A percentile compares a stretch with the other conserved stretches of the same genome.
These are phyloP conservation scores for Linnemannia exigua DNA, from an alignment of 192 early-diverging fungal species.

Conservation along the genomic window DNA sequence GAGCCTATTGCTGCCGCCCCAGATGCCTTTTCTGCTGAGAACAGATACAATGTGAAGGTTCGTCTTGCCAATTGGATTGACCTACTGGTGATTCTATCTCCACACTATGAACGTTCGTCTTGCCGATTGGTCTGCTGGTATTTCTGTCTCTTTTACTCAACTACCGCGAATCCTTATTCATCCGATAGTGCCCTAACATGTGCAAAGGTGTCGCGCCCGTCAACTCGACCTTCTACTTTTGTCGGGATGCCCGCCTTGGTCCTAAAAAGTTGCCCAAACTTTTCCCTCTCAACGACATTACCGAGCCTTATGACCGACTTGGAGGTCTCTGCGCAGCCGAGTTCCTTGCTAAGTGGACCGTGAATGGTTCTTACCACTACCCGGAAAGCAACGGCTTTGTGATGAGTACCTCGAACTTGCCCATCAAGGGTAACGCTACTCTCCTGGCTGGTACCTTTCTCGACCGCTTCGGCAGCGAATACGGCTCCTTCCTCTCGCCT, in stretches of 20 bases:
- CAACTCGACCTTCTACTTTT: constrained; percentile 27
- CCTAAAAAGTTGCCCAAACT: constrained; percentile 34
- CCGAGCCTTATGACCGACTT: constrained; percentile 37
- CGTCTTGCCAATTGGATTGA: neutral
- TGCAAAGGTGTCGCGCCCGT: constrained; percentile 32
- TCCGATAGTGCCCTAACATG: constrained; percentile 21
- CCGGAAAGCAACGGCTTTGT: constrained; percentile 23
- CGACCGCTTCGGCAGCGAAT: constrained; percentile 50
- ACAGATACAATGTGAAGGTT: constrained; percentile 14
- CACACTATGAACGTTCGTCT: constrained; percentile 8
- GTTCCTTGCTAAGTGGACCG: constrained; percentile 35
- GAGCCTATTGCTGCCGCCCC: neutral
- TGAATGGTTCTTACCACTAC: constrained; percentile 21
- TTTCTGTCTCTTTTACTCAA: neutral
- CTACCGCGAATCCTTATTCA: neutral
- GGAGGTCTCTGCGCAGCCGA: constrained; percentile 39
- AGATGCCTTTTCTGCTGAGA: neutral
- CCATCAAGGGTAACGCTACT: constrained; percentile 30
- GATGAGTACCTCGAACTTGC: neutral
- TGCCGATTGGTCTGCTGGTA: neutral
- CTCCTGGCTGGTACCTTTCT: constrained; percentile 10
- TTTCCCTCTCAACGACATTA: constrained; percentile 34
- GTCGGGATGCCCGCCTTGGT: constrained; percentile 36
- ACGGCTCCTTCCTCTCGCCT: constrained; percentile 33
- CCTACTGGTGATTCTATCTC: neutral